Evolutionary conservation across 2,329 filamentous ascomycete genomes (phyloP), one percentile per base, ranked within the genome.

Genomic region (Claviceps sp.): DNA sequence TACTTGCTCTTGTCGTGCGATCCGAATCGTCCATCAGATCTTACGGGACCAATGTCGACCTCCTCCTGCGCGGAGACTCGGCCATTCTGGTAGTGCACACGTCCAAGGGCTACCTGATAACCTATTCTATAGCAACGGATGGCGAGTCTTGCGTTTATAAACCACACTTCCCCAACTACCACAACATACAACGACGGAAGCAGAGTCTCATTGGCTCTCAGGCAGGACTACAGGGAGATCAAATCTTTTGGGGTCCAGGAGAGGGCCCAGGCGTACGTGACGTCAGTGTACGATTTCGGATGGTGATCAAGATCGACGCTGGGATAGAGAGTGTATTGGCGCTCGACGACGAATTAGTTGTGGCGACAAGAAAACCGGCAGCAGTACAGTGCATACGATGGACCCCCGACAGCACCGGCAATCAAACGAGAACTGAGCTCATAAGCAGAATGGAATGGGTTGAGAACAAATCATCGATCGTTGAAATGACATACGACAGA

Each of bases 271-370:
- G 88, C 3, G 83, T 95, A 49, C 80, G 82, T 50, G 93, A 98
- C 67, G 81, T 95, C 52, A 95, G 85, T 60, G 77, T 98, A 48
- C 85, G 89, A 11, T 98, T 98, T 68, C 81, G 91, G 53, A 95
- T 96, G 87, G 91, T 95, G 14, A 97, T 98, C 63, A 94, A 95
- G 65, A 89, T 98, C 18, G 93, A 98, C 67, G 93, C 93, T 2
- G 93, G 93, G 2, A 96, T 98, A 60, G 83, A 84, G 59, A 87
- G 84, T 61, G 89, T 87, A 11, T 71, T 97, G 51, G 91, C 93
- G 2, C 76, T 97, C 22, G 93, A 97, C 58, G 88, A 95, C 52
- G 93, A 97, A 66, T 73, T 98, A 42, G 76, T 97, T 22, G 90
- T 98, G 50, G 88, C 93, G 4, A 98, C 93, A 0, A 76, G 81